phyloP scores from a whole-genome alignment of 2,329 filamentous ascomycete species.

The Fusarium oxysporum region DNA sequence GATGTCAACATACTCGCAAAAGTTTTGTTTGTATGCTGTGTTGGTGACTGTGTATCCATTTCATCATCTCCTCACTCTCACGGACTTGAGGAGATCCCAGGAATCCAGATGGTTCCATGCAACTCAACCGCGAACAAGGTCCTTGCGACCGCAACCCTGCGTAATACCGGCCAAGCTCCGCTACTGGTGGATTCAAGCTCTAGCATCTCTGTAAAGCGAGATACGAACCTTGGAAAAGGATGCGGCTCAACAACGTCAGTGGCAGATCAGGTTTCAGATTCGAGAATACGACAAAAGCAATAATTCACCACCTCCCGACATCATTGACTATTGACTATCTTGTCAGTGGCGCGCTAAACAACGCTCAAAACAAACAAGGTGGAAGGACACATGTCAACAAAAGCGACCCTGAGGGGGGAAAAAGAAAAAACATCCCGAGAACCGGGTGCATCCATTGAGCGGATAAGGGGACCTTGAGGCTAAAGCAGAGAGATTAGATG shows the following conservation, averaged over 20 bases:
- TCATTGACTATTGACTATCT: not conserved
- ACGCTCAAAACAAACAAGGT: conserved; percentile 3
- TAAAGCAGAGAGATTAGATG: conserved; percentile 31
- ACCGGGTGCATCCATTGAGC: conserved; percentile 31
- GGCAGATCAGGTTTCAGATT: conserved; percentile 22
- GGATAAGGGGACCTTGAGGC: conserved; percentile 27
- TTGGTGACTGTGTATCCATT: not conserved
- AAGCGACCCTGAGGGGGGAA: conserved; percentile 2
- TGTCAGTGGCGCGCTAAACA: conserved; percentile 15
- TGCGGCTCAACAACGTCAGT: conserved; percentile 41
- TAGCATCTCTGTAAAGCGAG: conserved; percentile 1
- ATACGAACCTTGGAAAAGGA: not conserved
- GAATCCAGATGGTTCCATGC: conserved; percentile 33
- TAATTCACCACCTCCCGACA: not conserved
- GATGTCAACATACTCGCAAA: not conserved
- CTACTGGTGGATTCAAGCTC: conserved; percentile 29
- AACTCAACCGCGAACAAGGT: conserved; percentile 19
- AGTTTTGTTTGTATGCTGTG: not conserved
- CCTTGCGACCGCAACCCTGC: conserved; percentile 27
- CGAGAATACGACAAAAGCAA: not conserved
- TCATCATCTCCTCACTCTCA: conserved; percentile 1
- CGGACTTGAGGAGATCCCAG: conserved; percentile 13
- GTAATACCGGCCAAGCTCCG: conserved; percentile 29
- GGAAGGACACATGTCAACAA: not conserved
- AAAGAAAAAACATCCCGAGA: conserved; percentile 26